These are phyloP conservation scores for Penicillium sp. DNA, from an alignment of 2,329 filamentous ascomycete genomes.

Conservation along the genomic window DNA sequence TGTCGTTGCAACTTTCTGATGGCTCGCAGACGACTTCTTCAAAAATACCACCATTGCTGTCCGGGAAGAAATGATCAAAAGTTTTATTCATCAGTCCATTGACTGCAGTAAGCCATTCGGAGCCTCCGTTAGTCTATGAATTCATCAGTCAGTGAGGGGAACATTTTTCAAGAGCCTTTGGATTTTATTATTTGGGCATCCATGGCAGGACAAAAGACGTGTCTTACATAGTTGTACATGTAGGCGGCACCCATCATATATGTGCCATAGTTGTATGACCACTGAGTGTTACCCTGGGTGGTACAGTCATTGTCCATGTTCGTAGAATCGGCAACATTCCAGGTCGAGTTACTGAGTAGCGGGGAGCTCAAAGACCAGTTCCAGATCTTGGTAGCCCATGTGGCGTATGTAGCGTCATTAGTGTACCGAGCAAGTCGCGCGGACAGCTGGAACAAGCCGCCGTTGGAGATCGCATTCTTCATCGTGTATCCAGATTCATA, in stretches of 20 bases:
- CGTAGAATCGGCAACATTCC: slow-evolving; percentile 66
- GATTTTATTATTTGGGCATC: no score
- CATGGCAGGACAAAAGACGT: neutral
- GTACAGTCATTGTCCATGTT: slow-evolving; percentile 57
- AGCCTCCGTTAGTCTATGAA: slow-evolving; percentile 49
- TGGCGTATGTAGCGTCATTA: slow-evolving; percentile 63
- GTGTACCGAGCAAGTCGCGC: slow-evolving; percentile 70
- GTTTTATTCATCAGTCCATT: slow-evolving; percentile 56
- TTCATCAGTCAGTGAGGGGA: neutral
- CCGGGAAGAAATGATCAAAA: slow-evolving; percentile 51
- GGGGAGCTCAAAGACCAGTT: slow-evolving; percentile 59
- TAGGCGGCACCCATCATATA: slow-evolving; percentile 62
- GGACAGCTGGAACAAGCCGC: slow-evolving; percentile 76
- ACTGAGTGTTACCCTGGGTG: slow-evolving; percentile 64
- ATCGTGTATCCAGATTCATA: slow-evolving; percentile 78
- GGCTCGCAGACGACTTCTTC: slow-evolving; percentile 67
- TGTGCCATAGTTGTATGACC: slow-evolving; percentile 66
- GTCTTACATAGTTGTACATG: slow-evolving; percentile 64
- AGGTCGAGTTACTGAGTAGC: slow-evolving; percentile 61
- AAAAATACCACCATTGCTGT: slow-evolving; percentile 19
- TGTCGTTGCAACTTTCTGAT: slow-evolving; percentile 59
- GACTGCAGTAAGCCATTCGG: slow-evolving; percentile 59
- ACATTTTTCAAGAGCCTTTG: neutral
- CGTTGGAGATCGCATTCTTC: slow-evolving; percentile 81
- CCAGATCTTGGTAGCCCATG: slow-evolving; percentile 63